phyloP scores from a whole-genome alignment of 129 eudicot species.

The Sambucus nigra region DNA sequence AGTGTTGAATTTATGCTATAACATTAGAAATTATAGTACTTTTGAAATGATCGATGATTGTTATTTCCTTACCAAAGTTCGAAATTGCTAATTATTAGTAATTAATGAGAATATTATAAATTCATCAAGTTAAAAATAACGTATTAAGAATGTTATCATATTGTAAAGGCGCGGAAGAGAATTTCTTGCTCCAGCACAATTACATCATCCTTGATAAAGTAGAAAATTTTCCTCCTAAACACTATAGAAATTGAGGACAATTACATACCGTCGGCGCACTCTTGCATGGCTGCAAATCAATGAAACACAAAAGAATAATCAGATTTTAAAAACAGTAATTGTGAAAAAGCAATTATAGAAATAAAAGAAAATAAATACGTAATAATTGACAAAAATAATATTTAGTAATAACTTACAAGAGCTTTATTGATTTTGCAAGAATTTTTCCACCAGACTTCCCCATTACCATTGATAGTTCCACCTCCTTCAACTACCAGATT shows the following conservation, averaged over 20 bases:
- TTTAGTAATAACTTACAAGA: constrained; percentile 25
- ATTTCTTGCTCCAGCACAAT: background rate
- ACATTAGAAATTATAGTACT: background rate
- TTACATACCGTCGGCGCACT: constrained; percentile 71
- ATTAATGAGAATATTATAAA: no score
- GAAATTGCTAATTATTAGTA: no score
- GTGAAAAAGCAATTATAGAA: background rate
- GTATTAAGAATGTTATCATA: no score
- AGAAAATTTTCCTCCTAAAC: background rate
- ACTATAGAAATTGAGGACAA: constrained; percentile 4
- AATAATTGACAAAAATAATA: background rate
- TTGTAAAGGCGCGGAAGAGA: background rate
- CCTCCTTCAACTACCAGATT: constrained; percentile 45
- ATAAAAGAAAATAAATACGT: background rate
- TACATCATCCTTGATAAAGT: no score
- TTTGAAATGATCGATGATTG: background rate
- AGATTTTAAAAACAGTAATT: background rate
- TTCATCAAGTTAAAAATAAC: no score
- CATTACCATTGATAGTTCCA: constrained; percentile 67
- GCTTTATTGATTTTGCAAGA: constrained; percentile 58
- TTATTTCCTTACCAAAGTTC: no score
- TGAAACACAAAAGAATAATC: constrained; percentile 2
- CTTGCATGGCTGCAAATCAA: constrained; percentile 50
- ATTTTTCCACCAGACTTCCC: constrained; percentile 63
- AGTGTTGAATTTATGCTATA: background rate